Evolutionary conservation across 345 rosid genomes (phyloP), one percentile per base, ranked within the genome.

Genomic region (Boechera stricta): DNA sequence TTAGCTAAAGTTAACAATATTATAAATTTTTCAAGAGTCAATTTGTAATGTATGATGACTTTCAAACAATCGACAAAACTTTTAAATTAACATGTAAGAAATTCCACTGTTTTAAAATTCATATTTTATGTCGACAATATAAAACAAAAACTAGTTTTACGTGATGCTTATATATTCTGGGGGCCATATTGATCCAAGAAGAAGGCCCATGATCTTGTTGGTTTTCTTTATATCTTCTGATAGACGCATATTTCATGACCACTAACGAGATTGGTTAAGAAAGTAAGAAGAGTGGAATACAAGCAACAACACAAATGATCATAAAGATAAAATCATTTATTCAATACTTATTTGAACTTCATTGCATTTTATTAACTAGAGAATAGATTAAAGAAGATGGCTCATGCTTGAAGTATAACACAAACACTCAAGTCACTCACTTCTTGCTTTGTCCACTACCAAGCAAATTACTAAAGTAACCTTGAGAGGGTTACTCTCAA

Each of bases 401-500:
- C 21, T 29, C 63, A 39, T 26, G 32, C 32, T 62, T 72, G 53
- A 31, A 56, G 41, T 42, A 39, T 6, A n/a, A n/a, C 51, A 33
- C 21, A 39, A 21, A 29, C 16, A 49, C 18, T 32, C 24, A 36
- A 38, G 15, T 67, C 56, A 39, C 12, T 39, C 42, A 76, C 63
- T 68, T 76, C 69, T 69, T 75, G 64, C 13, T 49, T 16, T 58
- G 73, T 36, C 68, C 79, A 38, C 67, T 49, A 13, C 73, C 52
- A 67, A 38, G 79, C 59, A 75, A 21, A 2, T 58, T 68, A 8
- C 28, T 51, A 9, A 76, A 76, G 69, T 60, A 76, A 1, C 16
- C 73, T 68, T 51, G 53, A 38, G 53, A 38, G 79, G 69, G 26
- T 76, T 67, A 58, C 36, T 66, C 53, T 75, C 67, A 28, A 75